phyloP scores from a whole-genome alignment of 164 flowering plant genomes.

The Houttuynia cordata region DNA sequence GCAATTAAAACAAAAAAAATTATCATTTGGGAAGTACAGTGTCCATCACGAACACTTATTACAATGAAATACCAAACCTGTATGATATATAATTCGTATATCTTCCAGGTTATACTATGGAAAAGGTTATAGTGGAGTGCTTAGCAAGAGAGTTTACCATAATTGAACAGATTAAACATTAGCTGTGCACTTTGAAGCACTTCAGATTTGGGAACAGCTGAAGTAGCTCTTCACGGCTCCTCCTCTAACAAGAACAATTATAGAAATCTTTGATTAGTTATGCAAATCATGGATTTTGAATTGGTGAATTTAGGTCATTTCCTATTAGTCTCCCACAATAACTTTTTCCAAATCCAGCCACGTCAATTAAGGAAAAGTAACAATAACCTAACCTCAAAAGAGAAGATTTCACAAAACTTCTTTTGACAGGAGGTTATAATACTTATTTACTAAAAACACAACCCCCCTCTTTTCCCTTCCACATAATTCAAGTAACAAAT shows the following conservation, averaged over 20 bases:
- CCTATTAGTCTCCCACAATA: neutral
- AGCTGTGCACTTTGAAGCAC: conserved; percentile 93
- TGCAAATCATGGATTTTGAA: neutral
- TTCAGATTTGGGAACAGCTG: conserved; percentile 50
- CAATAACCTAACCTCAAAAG: neutral
- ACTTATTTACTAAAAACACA: too few relatives aligned
- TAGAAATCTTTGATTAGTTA: neutral
- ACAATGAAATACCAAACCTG: too few relatives aligned
- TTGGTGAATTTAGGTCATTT: neutral
- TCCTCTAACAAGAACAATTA: conserved; percentile 28
- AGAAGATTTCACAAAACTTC: too few relatives aligned
- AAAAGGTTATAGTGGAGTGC: too few relatives aligned
- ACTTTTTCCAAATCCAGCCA: neutral
- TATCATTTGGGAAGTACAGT: too few relatives aligned
- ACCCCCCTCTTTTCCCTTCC: too few relatives aligned
- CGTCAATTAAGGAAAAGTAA: neutral
- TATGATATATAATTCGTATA: too few relatives aligned
- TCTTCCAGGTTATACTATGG: too few relatives aligned
- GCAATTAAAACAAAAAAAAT: too few relatives aligned
- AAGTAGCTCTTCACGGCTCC: conserved; percentile 65
- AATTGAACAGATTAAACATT: conserved; percentile 2
- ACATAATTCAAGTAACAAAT: too few relatives aligned
- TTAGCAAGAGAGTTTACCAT: neutral
- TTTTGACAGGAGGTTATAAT: too few relatives aligned
- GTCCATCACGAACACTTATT: too few relatives aligned